Conservation (phyloP, 148 eudicot genomes). For the Silene conica region DNA sequence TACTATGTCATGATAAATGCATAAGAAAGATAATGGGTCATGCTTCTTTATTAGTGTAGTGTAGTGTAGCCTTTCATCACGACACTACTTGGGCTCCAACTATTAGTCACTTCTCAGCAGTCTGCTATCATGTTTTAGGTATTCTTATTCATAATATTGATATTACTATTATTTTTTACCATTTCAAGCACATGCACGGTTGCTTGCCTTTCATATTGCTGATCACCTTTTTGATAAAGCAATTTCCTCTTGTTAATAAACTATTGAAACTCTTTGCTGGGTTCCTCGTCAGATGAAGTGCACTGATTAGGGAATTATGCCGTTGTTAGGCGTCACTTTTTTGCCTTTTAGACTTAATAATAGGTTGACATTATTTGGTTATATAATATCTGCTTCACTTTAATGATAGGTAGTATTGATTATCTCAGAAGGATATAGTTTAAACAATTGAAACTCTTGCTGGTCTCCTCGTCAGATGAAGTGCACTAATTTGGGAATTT, state of each 20-base stretch:
- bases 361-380: constrained; percentile 1
- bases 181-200: constrained; percentile 8
- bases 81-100: neutral
- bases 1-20: neutral
- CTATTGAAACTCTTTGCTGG: constrained; percentile 8
- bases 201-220: constrained; percentile 12
- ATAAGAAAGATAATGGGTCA: neutral
- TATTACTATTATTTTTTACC: neutral
- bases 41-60: neutral
- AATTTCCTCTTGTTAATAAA: constrained; percentile 7
- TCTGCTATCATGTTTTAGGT: constrained; percentile 12
- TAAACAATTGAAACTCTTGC: neutral
- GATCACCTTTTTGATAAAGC: constrained; percentile 5
- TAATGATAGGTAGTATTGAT: constrained; percentile 2
- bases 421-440: neutral
- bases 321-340: constrained; percentile 11
- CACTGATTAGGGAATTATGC: constrained; percentile 9
- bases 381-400: neutral
- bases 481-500: neutral
- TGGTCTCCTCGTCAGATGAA: neutral
- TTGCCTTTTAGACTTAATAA: constrained; percentile 8
- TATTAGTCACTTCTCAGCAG: constrained; percentile 8
- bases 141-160: neutral
- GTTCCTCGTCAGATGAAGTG: constrained; percentile 17
- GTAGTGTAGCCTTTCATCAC: constrained; percentile 9